A percentile compares a stretch with the other conserved stretches of the same genome.
Conservation (phyloP, 768 basidiomycete species). For the Suillus lakei region DNA sequence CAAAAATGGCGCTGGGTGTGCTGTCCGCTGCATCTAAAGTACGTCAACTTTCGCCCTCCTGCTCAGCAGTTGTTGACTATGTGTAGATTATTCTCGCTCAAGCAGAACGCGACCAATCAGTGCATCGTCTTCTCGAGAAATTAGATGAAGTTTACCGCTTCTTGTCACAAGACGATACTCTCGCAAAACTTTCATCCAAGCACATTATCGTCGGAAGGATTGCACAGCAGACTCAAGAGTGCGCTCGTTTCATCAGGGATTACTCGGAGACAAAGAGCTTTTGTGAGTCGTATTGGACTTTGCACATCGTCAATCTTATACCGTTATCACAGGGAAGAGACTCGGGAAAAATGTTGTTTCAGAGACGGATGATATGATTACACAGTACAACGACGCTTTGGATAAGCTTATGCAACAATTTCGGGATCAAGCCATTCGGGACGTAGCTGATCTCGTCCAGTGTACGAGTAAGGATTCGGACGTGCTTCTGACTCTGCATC, state of each 20-base stretch:
- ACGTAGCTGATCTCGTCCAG: constrained; percentile 2
- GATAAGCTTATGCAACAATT: constrained; percentile 6
- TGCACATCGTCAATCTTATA: neutral
- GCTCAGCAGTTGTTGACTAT: neutral
- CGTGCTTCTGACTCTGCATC: neutral
- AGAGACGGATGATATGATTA: neutral
- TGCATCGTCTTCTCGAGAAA: constrained; percentile 2
- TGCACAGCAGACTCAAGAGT: constrained; percentile 27
- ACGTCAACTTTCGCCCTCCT: neutral
- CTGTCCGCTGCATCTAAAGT: constrained; percentile 8
- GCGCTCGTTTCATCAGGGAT: constrained; percentile 32
- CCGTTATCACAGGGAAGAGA: neutral
- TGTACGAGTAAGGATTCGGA: neutral
- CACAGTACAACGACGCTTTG: neutral
- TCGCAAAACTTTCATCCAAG: neutral
- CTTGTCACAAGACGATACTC: constrained; percentile 3
- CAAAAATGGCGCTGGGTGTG: constrained; percentile 10
- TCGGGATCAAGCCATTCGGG: neutral
- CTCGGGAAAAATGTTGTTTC: neutral
- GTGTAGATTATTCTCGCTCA: constrained; percentile 9
- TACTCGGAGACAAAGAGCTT: constrained; percentile 28
- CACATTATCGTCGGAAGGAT: constrained; percentile 4
- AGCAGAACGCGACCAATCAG: neutral
- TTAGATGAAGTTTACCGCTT: constrained; percentile 5
- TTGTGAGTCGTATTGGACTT: constrained; percentile 13